Conservation (phyloP, 345 rosid genomes). For the Leavenworthia alabamica region DNA sequence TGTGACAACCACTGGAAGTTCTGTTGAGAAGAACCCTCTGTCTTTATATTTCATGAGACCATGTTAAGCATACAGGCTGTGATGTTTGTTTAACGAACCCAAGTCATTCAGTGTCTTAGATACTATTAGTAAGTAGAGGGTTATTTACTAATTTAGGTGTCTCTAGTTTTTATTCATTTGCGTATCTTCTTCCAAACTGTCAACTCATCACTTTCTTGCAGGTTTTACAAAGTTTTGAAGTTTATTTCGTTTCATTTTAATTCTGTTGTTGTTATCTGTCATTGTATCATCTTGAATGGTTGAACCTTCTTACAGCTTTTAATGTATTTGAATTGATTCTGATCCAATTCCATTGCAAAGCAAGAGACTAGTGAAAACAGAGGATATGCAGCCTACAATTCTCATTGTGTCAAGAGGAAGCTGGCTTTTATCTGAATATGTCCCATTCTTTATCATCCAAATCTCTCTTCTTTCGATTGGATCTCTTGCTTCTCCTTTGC, state of each 20-base stretch:
- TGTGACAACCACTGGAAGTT: conserved; percentile 93
- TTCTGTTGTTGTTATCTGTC: neutral
- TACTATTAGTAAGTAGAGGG: conserved; percentile 18
- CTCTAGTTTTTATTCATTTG: conserved; percentile 2
- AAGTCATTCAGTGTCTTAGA: conserved; percentile 24
- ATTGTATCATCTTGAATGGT: neutral
- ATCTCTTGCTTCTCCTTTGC: conserved; percentile 25
- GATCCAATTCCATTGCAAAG: neutral
- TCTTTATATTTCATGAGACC: neutral
- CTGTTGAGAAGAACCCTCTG: conserved; percentile 47
- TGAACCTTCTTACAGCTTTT: neutral
- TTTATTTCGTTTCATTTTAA: neutral
- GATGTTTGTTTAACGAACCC: conserved; percentile 19
- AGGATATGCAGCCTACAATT: neutral
- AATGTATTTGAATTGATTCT: neutral
- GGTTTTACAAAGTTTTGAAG: conserved; percentile 17
- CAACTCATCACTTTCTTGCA: conserved; percentile 17
- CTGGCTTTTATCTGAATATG: conserved; percentile 7
- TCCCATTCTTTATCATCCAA: conserved; percentile 20
- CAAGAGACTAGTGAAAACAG: neutral
- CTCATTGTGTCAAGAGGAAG: neutral
- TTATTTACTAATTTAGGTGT: neutral
- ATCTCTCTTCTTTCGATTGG: conserved; percentile 21
- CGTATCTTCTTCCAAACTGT: conserved; percentile 1
- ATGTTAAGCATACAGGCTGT: conserved; percentile 9